Evolutionary conservation across 2,329 filamentous ascomycete species (phyloP).

Genomic region (Fusarium abutilonis): DNA sequence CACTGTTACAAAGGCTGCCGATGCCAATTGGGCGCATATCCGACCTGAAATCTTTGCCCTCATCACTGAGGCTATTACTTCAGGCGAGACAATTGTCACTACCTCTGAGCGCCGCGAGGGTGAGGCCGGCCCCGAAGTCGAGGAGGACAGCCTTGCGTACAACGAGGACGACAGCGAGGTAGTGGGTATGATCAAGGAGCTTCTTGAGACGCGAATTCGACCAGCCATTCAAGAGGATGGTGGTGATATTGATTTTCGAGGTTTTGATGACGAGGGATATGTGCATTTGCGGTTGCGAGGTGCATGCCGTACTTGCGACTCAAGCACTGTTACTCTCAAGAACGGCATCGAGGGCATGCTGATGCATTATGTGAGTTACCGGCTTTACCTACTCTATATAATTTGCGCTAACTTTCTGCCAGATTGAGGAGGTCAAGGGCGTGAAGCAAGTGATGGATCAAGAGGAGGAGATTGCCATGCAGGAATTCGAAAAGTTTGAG

Average conservation of each 20-base stretch:
- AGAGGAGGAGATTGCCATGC: conserved; percentile 86
- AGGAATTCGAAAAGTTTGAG: conserved; percentile 95
- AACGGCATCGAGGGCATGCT: conserved; percentile 99
- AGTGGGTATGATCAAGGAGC: conserved; percentile 97
- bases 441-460: conserved; percentile 91
- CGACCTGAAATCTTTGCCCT: conserved; percentile 95
- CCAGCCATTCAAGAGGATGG: conserved; percentile 98
- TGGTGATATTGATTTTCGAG: conserved; percentile 94
- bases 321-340: conserved; percentile 94
- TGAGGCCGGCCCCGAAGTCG: conserved; percentile 52
- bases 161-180: conserved; percentile 94
- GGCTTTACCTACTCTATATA: neutral
- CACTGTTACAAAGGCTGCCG: conserved; percentile 89
- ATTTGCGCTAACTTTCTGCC: conserved; percentile 45
- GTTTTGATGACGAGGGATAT: conserved; percentile 82
- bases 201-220: conserved; percentile 92
- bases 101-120: conserved; percentile 69
- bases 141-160: conserved; percentile 79
- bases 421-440: conserved; percentile 95
- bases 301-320: conserved; percentile 95
- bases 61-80: conserved; percentile 91
- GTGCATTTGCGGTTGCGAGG: conserved; percentile 90
- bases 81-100: conserved; percentile 83
- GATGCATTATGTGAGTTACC: conserved; percentile 84
- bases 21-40: conserved; percentile 92